Percentiles rank a stretch among this genome's conserved stretches.
phyloP scores from a whole-genome alignment of 2,329 filamentous ascomycete species.

The Fusarium multiceps region DNA sequence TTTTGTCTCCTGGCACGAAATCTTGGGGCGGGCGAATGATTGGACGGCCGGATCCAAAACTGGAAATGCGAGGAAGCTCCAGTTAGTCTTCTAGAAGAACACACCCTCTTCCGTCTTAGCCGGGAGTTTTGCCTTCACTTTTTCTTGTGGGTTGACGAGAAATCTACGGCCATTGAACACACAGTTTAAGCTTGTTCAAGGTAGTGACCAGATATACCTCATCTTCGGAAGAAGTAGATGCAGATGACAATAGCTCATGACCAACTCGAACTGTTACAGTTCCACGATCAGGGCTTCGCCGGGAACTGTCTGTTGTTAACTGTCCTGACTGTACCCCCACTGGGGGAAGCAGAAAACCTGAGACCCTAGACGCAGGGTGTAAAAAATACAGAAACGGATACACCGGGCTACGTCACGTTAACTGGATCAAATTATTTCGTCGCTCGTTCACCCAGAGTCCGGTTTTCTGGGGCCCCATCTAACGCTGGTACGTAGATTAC shows the following conservation, averaged over 20 bases:
- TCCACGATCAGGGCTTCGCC: background rate
- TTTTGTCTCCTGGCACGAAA: constrained; percentile 12
- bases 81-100: constrained; percentile 43
- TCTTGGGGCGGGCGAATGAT: constrained; percentile 21
- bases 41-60: constrained; percentile 19
- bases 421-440: too few species aligned
- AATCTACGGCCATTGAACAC: background rate
- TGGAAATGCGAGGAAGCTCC: constrained; percentile 30
- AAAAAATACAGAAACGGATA: too few species aligned
- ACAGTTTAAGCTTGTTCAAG: background rate
- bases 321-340: constrained; percentile 10
- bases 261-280: background rate
- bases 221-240: background rate
- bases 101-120: constrained; percentile 9
- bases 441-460: background rate
- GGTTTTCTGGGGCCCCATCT: background rate
- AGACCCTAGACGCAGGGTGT: too few species aligned
- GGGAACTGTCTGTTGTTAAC: background rate
- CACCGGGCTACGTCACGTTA: too few species aligned
- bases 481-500: constrained; percentile 6
- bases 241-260: background rate
- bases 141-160: background rate
- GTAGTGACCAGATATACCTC: background rate
- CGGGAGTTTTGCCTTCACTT: background rate
- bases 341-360: too few species aligned